phyloP scores from a whole-genome alignment of 805 yeast species.

The Komagataella mondaviorum region DNA sequence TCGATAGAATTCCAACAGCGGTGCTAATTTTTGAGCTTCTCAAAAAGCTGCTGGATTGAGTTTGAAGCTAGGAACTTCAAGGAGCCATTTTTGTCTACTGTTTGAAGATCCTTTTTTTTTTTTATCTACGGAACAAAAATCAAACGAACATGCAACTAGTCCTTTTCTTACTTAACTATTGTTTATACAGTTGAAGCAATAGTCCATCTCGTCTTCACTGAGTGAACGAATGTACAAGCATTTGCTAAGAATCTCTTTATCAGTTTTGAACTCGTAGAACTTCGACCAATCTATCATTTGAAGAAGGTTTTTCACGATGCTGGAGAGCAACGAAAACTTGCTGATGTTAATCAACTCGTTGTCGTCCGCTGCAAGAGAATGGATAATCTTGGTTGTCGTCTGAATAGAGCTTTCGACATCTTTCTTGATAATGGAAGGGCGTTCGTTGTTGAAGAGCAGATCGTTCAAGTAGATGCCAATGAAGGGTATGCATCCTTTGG shows the following conservation, averaged over 20 bases:
- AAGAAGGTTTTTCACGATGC: conserved; percentile 62
- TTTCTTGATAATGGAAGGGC: conserved; percentile 31
- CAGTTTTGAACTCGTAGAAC: conserved; percentile 40
- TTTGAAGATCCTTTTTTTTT: background rate
- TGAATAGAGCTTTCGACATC: conserved; percentile 3
- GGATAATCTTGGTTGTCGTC: conserved; percentile 1
- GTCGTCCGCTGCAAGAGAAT: conserved; percentile 14
- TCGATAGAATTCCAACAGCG: background rate
- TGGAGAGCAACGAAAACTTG: conserved; percentile 63
- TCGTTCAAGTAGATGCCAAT: conserved; percentile 80
- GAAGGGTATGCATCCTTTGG: conserved; percentile 80
- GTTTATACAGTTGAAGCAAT: conserved; percentile 14
- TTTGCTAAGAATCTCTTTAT: conserved; percentile 61
- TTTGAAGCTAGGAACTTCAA: background rate
- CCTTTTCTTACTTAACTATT: background rate
- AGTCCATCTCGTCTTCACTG: conserved; percentile 56
- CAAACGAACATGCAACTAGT: background rate
- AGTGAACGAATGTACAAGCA: conserved; percentile 72
- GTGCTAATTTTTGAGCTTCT: background rate
- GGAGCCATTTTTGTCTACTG: background rate
- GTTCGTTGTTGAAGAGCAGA: conserved; percentile 58
- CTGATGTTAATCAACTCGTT: conserved; percentile 53
- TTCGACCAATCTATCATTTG: conserved; percentile 80
- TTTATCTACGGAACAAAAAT: background rate
- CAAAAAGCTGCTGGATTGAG: background rate